These are phyloP conservation scores for Saussurea involucrata DNA, from an alignment of 129 eudicot genomes.

Conservation along the genomic window DNA sequence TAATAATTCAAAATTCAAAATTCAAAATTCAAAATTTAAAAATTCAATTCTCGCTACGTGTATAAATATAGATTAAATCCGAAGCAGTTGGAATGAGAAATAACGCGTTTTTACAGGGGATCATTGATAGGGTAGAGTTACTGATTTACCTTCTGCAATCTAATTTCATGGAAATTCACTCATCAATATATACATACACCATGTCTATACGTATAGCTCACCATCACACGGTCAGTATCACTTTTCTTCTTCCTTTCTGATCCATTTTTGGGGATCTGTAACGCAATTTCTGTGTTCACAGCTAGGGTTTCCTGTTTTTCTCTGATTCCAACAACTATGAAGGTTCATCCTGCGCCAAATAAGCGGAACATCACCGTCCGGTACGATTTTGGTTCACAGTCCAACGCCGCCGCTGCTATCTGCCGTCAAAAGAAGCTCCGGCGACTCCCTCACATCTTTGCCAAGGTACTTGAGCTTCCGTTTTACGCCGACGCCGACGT, in stretches of 20 bases:
- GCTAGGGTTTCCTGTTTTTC: conserved; percentile 7
- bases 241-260: background rate
- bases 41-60: no score
- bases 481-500: conserved; percentile 78
- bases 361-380: conserved; percentile 58
- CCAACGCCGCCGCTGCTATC: background rate
- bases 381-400: conserved; percentile 13
- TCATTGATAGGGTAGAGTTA: background rate
- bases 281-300: background rate
- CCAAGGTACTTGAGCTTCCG: conserved; percentile 85
- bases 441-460: conserved; percentile 89
- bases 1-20: no score
- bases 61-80: no score
- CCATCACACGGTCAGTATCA: background rate
- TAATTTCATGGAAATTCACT: conserved; percentile 18
- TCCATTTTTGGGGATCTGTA: conserved; percentile 10
- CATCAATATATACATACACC: conserved; percentile 5
- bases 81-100: background rate
- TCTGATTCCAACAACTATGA: conserved; percentile 38
- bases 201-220: background rate
- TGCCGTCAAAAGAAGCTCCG: conserved; percentile 69
- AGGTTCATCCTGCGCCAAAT: conserved; percentile 69
- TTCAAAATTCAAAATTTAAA: no score
- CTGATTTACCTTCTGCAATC: background rate
- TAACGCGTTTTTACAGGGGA: background rate